A percentile compares a stretch with the other conserved stretches of the same genome.
Conservation (phyloP, 495 filamentous ascomycete genomes). For the Tuber umbilicatum region DNA sequence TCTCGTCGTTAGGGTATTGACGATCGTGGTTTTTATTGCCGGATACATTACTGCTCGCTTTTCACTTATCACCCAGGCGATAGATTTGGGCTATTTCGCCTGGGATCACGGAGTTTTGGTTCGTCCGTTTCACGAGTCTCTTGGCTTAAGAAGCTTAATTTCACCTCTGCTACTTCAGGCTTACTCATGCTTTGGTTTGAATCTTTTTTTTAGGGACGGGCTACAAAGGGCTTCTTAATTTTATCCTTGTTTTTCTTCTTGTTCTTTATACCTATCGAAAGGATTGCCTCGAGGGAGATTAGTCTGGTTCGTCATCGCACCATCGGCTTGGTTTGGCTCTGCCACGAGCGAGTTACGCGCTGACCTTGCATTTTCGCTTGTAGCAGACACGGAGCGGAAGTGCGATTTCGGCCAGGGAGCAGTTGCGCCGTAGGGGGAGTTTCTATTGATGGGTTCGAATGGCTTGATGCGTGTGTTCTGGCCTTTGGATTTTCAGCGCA, state of each 20-base stretch:
- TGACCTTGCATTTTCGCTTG: not conserved
- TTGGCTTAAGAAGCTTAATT: slow-evolving; percentile 15
- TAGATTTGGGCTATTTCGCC: slow-evolving; percentile 93
- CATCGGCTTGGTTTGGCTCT: slow-evolving; percentile 7
- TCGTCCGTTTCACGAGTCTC: slow-evolving; percentile 43
- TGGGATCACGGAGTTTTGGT: slow-evolving; percentile 99
- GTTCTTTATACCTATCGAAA: slow-evolving; percentile 65
- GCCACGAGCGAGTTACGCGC: not conserved
- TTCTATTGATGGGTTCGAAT: slow-evolving; percentile 72
- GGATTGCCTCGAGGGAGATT: slow-evolving; percentile 62
- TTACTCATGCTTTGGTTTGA: slow-evolving; percentile 45
- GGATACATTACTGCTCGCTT: slow-evolving; percentile 98
- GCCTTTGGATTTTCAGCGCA: slow-evolving; percentile 77
- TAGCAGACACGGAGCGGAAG: slow-evolving; percentile 80
- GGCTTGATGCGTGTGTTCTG: slow-evolving; percentile 96
- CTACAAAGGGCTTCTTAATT: slow-evolving; percentile 65
- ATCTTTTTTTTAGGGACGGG: slow-evolving; percentile 47
- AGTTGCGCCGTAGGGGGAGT: slow-evolving; percentile 86
- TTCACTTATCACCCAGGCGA: slow-evolving; percentile 90
- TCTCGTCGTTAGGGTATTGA: slow-evolving; percentile 30
- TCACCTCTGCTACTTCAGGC: slow-evolving; percentile 13
- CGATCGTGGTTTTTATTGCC: slow-evolving; percentile 71
- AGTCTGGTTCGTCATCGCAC: slow-evolving; percentile 52
- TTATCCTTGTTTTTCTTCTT: slow-evolving; percentile 72
- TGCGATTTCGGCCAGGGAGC: slow-evolving; percentile 87